These are phyloP conservation scores for Stephanodiscus triporus DNA, from an alignment of 108 stramenopile species.

Conservation along the genomic window DNA sequence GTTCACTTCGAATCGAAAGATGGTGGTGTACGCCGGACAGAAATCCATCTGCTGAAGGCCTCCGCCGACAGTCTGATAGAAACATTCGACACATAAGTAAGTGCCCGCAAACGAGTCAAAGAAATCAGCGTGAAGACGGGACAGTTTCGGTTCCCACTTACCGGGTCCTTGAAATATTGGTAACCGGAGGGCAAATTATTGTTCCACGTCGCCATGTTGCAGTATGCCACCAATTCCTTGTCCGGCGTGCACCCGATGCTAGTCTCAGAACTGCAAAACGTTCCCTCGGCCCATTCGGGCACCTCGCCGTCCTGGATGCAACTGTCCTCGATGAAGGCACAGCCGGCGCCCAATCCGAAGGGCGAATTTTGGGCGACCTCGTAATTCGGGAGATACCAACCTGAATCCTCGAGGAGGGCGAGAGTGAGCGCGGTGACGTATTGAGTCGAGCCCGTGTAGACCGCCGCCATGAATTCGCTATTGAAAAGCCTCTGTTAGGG, in stretches of 20 bases:
- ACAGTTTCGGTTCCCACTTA: not conserved
- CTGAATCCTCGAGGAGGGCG: conserved; percentile 58
- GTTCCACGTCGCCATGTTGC: conserved; percentile 41
- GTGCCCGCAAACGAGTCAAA: not conserved
- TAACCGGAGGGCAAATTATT: conserved; percentile 42
- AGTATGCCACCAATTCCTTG: conserved; percentile 36
- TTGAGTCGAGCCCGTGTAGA: conserved; percentile 42
- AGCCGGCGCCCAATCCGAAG: conserved; percentile 58
- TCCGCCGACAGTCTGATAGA: conserved; percentile 27
- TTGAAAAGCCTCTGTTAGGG: conserved; percentile 40
- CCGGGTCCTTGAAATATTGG: conserved; percentile 40
- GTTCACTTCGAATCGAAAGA: conserved; percentile 37
- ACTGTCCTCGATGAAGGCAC: conserved; percentile 53
- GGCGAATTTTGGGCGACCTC: conserved; percentile 39
- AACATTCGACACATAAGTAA: not conserved
- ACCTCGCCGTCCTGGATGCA: conserved; percentile 50
- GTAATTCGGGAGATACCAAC: conserved; percentile 60
- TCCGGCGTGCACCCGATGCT: conserved; percentile 45
- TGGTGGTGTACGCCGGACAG: conserved; percentile 40
- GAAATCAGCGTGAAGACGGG: not conserved
- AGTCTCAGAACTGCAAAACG: conserved; percentile 30
- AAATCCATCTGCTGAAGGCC: conserved; percentile 49
- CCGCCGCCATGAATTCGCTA: conserved; percentile 57
- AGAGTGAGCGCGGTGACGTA: conserved; percentile 58
- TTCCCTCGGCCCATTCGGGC: conserved; percentile 37